These are phyloP conservation scores for Ceratorhiza oryzae-sativae DNA, from an alignment of 1,284 basidiomycete species.

Conservation along the genomic window DNA sequence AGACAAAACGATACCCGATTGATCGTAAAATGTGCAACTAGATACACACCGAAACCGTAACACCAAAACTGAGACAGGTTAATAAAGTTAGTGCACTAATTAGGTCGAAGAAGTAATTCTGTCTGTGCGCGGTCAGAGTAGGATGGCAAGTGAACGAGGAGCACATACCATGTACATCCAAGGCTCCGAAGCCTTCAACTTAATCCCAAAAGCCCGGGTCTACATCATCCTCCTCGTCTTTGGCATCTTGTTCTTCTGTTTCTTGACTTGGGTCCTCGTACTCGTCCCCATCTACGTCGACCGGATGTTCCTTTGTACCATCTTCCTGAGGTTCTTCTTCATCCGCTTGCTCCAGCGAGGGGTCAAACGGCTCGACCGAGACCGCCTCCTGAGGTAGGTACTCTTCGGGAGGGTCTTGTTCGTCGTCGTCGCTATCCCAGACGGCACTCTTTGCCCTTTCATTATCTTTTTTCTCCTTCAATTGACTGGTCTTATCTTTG, in stretches of 20 bases:
- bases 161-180: not conserved
- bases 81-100: not conserved
- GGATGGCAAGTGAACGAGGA: not conserved
- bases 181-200: too few species aligned
- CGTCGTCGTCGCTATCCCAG: constrained; percentile 37
- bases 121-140: too few species aligned
- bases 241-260: not conserved
- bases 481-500: constrained; percentile 6
- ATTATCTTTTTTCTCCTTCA: not conserved
- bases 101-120: not conserved
- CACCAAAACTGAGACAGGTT: not conserved
- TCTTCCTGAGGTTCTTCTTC: not conserved
- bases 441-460: constrained; percentile 30
- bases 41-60: constrained; percentile 1
- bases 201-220: constrained; percentile 14
- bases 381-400: constrained; percentile 9
- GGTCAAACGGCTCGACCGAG: constrained; percentile 18
- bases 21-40: not conserved
- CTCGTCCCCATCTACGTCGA: not conserved
- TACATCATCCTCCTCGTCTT: not conserved
- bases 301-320: constrained; percentile 5
- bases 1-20: not conserved
- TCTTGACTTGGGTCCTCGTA: not conserved
- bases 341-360: not conserved
- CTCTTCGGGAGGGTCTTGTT: not conserved